Conservation (phyloP, 768 basidiomycete species). For the Leccinum rimulosum region DNA sequence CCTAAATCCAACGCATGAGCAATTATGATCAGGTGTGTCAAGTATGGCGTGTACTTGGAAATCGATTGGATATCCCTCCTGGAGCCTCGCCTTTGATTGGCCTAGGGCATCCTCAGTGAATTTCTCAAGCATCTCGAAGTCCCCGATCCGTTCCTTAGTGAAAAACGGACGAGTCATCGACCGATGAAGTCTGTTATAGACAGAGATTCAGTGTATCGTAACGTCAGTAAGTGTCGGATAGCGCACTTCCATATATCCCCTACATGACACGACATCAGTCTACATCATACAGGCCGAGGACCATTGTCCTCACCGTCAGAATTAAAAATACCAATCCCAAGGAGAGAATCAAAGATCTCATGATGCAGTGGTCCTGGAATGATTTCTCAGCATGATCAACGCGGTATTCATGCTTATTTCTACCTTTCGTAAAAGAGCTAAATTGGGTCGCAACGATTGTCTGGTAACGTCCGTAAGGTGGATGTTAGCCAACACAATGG, state of each 20-base stretch:
- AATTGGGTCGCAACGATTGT: conserved; percentile 43
- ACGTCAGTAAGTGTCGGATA: background rate
- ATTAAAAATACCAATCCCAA: conserved; percentile 59
- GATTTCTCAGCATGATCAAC: conserved; percentile 20
- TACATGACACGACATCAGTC: conserved; percentile 13
- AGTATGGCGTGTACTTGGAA: conserved; percentile 42
- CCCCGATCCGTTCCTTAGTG: conserved; percentile 47
- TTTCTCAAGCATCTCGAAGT: conserved; percentile 54
- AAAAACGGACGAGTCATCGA: conserved; percentile 59
- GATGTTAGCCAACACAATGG: background rate
- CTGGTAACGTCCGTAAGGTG: conserved; percentile 20
- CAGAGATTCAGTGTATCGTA: background rate
- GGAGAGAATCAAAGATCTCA: conserved; percentile 24
- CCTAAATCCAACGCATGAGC: conserved; percentile 30
- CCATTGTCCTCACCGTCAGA: conserved; percentile 40
- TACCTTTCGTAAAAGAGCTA: conserved; percentile 38
- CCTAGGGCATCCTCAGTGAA: conserved; percentile 49
- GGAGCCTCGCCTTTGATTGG: conserved; percentile 42
- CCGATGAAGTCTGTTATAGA: background rate
- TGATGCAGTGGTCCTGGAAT: conserved; percentile 4
- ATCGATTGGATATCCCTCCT: conserved; percentile 50
- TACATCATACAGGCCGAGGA: background rate
- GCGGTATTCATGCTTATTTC: background rate
- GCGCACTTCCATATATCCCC: conserved; percentile 56
- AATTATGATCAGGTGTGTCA: background rate